Evolutionary conservation across 805 yeast species (phyloP).

Genomic region (Yarrowia sp.): DNA sequence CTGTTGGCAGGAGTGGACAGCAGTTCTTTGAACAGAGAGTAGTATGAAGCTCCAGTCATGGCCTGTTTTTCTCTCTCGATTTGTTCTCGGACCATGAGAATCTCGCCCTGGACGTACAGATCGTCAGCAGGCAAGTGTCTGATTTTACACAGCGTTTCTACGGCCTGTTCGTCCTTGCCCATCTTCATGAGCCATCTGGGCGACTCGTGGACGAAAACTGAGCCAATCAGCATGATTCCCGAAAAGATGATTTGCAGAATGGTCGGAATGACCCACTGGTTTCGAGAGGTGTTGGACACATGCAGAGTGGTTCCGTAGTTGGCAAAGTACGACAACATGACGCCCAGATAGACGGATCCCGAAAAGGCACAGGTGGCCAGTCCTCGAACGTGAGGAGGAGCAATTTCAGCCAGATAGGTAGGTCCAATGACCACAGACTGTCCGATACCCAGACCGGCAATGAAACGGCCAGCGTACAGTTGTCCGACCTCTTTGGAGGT

Average conservation of each 20-base stretch:
- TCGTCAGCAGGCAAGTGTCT: conserved; percentile 48
- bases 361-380: conserved; percentile 51
- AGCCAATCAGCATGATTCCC: conserved; percentile 44
- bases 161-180: conserved; percentile 44
- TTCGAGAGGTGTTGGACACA: conserved; percentile 38
- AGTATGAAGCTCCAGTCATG: conserved; percentile 32
- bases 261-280: conserved; percentile 54
- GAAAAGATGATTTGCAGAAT: conserved; percentile 41
- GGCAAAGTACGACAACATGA: conserved; percentile 46
- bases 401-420: conserved; percentile 50
- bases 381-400: conserved; percentile 54
- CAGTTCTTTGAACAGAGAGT: conserved; percentile 41
- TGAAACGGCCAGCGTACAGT: conserved; percentile 52
- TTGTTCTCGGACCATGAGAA: conserved; percentile 51
- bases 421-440: conserved; percentile 57
- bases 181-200: conserved; percentile 52
- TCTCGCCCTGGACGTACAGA: conserved; percentile 49
- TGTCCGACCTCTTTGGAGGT: conserved; percentile 48
- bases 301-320: conserved; percentile 53
- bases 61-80: conserved; percentile 41
- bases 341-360: conserved; percentile 57
- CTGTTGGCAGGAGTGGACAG: conserved; percentile 39
- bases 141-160: conserved; percentile 42
- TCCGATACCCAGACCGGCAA: conserved; percentile 58
- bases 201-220: conserved; percentile 47